Evolutionary conservation across 2,329 filamentous ascomycete species (phyloP), one percentile per base, ranked within the genome.

Genomic region (Fusarium nodosum): DNA sequence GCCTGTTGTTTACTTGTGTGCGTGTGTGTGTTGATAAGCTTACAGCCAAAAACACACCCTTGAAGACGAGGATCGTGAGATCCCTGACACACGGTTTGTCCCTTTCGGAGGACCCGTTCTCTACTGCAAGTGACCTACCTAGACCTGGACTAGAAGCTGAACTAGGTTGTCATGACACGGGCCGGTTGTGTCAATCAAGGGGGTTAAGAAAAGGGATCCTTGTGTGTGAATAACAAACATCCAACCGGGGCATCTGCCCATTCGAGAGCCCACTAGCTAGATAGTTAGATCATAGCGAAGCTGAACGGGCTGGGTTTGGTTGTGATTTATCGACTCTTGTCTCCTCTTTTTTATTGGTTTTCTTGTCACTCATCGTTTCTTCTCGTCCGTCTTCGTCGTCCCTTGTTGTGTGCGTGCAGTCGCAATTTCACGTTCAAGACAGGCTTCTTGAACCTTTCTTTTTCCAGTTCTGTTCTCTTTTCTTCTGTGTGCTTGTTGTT

Each of bases 281-380:
- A 52, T 64, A 60, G 67, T 67, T 69, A 69, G 66, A 69, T 69
- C 66, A 70, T 64, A 53, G 24, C 46, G 26, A 46, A 69, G 48
- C 66, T 54, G 52, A 44, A 18, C 52, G 33, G 42, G 7, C 46
- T 39, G 24, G 16, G 39, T 61, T 61, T n/a, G 55, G 44, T 18
- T 50, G 41, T 45, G 36, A 34, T 64, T 63, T 64, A 56, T 65
- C 50, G 45, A 64, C 55, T 51, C 28, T 58, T 58, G 66, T 64
- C 67, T 46, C 67, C 63, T 67, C 58, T 69, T 69, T 68, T 67
- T 69, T 63, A 69, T 69, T 69, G 61, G 22, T 42, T 45, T 42
- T 42, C 44, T 57, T 62, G 56, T 70, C 48, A 59, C 45, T 64
- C 13, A 18, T 54, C 28, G 44, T 54, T 48, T 52, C 48, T 48